phyloP scores from a whole-genome alignment of 805 yeast species.

The Cyberlindnera mrakii region DNA sequence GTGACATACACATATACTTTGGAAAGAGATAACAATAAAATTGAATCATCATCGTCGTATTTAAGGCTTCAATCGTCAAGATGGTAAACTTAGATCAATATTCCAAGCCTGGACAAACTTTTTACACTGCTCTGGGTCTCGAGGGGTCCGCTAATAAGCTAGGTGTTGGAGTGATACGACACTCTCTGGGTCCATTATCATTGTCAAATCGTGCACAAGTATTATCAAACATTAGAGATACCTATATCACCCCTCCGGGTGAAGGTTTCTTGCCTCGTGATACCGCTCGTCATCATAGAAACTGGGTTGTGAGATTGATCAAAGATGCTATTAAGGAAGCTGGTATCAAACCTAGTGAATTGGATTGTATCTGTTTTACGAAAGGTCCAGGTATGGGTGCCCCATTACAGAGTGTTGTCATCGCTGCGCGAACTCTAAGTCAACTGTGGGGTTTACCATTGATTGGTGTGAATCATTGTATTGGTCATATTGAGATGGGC shows the following conservation, averaged over 20 bases:
- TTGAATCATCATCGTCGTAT: neutral
- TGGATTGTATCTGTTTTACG: slow-evolving; percentile 86
- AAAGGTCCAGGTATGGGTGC: slow-evolving; percentile 99
- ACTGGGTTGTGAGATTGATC: slow-evolving; percentile 84
- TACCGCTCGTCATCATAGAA: slow-evolving; percentile 93
- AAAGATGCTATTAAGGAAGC: slow-evolving; percentile 63
- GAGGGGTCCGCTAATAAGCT: slow-evolving; percentile 97
- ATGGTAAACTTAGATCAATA: slow-evolving; percentile 43
- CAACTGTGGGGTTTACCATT: slow-evolving; percentile 79
- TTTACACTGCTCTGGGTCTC: slow-evolving; percentile 76
- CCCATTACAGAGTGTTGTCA: slow-evolving; percentile 86
- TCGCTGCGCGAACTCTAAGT: slow-evolving; percentile 83
- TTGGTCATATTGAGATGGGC: slow-evolving; percentile 99
- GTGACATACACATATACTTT: too few species aligned
- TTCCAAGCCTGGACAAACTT: slow-evolving; percentile 34
- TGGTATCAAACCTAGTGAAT: slow-evolving; percentile 37
- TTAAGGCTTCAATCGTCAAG: neutral
- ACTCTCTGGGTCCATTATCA: slow-evolving; percentile 53
- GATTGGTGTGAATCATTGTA: slow-evolving; percentile 94
- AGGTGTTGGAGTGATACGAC: slow-evolving; percentile 89
- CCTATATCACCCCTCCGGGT: slow-evolving; percentile 95
- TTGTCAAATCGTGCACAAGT: slow-evolving; percentile 62
- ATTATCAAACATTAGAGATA: slow-evolving; percentile 87
- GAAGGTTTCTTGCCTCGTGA: slow-evolving; percentile 97
- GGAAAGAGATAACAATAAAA: too few species aligned